Percentiles rank a stretch among this genome's conserved stretches.
phyloP scores from a whole-genome alignment of 768 basidiomycete species.

The Termitomyces sp. region DNA sequence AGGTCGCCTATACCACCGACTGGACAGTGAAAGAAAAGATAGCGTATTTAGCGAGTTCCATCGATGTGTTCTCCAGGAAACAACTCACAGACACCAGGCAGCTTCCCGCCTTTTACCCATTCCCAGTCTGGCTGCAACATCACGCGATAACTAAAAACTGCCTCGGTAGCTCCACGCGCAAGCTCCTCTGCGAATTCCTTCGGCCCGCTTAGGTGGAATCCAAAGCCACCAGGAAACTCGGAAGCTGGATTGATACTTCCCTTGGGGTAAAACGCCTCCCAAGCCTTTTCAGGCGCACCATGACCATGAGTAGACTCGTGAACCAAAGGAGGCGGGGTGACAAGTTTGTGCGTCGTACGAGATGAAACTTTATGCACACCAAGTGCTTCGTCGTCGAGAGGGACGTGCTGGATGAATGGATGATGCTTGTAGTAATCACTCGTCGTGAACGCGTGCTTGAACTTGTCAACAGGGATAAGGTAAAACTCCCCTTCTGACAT shows the following conservation, averaged over 20 bases:
- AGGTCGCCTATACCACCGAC: conserved; percentile 55
- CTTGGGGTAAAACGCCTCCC: conserved; percentile 60
- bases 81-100: conserved; percentile 65
- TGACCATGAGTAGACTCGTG: conserved; percentile 2
- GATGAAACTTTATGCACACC: conserved; percentile 48
- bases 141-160: conserved; percentile 61
- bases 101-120: conserved; percentile 73
- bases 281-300: conserved; percentile 33
- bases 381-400: conserved; percentile 39
- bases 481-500: background rate
- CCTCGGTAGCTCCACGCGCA: conserved; percentile 44
- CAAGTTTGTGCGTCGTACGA: conserved; percentile 29
- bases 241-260: conserved; percentile 60
- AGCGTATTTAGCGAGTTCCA: background rate
- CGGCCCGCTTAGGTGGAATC: conserved; percentile 65
- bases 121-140: conserved; percentile 62
- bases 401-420: conserved; percentile 20
- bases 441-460: conserved; percentile 42
- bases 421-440: conserved; percentile 20
- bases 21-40: conserved; percentile 19
- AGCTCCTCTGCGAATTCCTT: conserved; percentile 34
- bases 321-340: conserved; percentile 23
- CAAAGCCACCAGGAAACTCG: conserved; percentile 57
- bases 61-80: background rate
- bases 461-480: conserved; percentile 4